phyloP scores from a whole-genome alignment of 305 asterid species.

The Stenogyne calaminthoides region DNA sequence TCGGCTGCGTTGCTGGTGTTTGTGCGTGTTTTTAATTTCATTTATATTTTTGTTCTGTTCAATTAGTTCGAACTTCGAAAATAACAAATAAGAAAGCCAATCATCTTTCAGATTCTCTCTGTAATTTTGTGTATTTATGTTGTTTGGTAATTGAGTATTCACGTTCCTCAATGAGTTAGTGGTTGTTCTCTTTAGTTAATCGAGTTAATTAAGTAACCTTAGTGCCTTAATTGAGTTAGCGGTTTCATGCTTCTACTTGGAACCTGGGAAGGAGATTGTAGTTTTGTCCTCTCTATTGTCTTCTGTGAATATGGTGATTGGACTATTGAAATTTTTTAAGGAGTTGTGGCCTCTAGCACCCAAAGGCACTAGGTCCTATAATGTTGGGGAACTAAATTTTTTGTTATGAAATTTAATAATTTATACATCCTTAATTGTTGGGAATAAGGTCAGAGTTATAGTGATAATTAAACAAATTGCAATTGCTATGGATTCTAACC shows the following conservation, averaged over 20 bases:
- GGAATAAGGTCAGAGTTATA: background rate
- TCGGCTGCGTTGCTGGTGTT: background rate
- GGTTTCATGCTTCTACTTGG: background rate
- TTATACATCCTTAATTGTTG: background rate
- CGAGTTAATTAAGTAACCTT: background rate
- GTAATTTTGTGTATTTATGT: background rate
- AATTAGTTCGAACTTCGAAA: background rate
- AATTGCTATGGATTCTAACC: no score
- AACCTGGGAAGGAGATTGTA: background rate
- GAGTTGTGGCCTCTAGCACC: background rate
- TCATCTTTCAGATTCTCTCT: background rate
- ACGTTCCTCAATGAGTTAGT: constrained; percentile 1
- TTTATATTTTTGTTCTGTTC: background rate
- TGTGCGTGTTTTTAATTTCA: constrained; percentile 11
- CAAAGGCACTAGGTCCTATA: background rate
- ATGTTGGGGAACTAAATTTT: constrained; percentile 2
- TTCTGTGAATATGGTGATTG: background rate
- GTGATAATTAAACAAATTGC: background rate
- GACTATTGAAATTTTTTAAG: background rate
- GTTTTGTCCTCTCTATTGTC: background rate
- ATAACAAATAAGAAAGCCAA: background rate
- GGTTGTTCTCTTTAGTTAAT: background rate
- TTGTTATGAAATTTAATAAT: background rate
- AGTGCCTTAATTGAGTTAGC: background rate
- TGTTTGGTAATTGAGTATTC: background rate